These are phyloP conservation scores for Parietaria judaica DNA, from an alignment of 306 rosid species.

Conservation along the genomic window DNA sequence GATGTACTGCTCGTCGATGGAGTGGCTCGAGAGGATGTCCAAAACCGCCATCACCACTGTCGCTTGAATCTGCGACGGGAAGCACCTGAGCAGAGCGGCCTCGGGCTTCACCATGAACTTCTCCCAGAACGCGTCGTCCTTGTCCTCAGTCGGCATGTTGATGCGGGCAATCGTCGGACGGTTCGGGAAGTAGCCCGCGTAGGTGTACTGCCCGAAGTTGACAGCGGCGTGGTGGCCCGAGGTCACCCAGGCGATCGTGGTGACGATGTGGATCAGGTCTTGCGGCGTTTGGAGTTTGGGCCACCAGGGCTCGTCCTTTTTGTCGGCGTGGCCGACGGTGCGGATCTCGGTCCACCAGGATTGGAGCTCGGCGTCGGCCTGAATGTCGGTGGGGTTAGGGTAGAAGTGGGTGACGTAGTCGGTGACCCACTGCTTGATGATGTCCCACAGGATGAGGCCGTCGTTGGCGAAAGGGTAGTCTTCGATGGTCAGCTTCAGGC, in stretches of 20 bases:
- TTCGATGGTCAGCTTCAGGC: constrained; percentile 46
- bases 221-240: constrained; percentile 82
- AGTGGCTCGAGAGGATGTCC: constrained; percentile 63
- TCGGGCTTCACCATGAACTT: constrained; percentile 46
- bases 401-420: constrained; percentile 59
- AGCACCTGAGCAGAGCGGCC: constrained; percentile 39
- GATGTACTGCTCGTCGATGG: constrained; percentile 76
- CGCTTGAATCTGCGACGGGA: constrained; percentile 75
- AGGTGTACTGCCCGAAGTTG: constrained; percentile 66
- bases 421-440: constrained; percentile 51
- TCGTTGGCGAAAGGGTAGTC: constrained; percentile 81
- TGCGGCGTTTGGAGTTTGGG: constrained; percentile 45
- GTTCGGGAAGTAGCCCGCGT: constrained; percentile 65
- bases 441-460: constrained; percentile 59
- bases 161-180: constrained; percentile 60
- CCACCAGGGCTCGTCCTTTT: constrained; percentile 89
- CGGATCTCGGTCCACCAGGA: constrained; percentile 80
- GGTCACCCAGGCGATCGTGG: constrained; percentile 57
- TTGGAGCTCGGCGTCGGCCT: constrained; percentile 57
- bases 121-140: constrained; percentile 33
- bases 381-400: constrained; percentile 27
- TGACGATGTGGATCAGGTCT: constrained; percentile 49
- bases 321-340: constrained; percentile 59
- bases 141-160: constrained; percentile 56
- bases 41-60: constrained; percentile 54